phyloP scores from a whole-genome alignment of 257 asterid genomes.

The Nicotiana sylvestris region DNA sequence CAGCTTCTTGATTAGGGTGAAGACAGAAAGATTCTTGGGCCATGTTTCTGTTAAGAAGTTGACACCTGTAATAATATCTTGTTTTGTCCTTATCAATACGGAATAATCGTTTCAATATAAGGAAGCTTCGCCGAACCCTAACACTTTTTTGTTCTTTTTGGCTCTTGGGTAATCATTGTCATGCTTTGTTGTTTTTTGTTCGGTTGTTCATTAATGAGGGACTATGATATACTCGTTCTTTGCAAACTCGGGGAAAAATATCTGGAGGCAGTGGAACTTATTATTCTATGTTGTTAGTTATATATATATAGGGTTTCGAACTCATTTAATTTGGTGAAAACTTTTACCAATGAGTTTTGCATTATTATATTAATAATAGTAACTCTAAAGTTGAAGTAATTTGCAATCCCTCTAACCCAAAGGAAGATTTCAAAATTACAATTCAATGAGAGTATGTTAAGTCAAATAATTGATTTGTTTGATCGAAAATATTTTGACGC shows the following conservation, averaged over 20 bases:
- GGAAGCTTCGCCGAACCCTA: slow-evolving; percentile 7
- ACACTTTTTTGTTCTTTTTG: not conserved
- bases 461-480: not conserved
- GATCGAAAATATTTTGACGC: not conserved
- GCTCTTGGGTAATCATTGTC: not conserved
- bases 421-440: not conserved
- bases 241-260: not conserved
- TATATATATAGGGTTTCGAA: not conserved
- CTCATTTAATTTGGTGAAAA: not conserved
- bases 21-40: not conserved
- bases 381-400: not conserved
- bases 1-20: not conserved
- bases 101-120: not conserved
- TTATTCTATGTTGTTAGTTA: not conserved
- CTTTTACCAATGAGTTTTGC: not conserved
- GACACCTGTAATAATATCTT: not conserved
- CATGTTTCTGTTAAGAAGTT: not conserved
- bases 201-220: not conserved
- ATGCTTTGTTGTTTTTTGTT: not conserved
- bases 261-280: not conserved
- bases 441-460: not conserved
- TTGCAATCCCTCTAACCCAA: not conserved
- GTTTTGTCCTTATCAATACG: not conserved
- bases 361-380: not conserved
- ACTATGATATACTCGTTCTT: not conserved